phyloP scores from a whole-genome alignment of 2,329 filamentous ascomycete genomes.

The Pseudocercospora vitis region DNA sequence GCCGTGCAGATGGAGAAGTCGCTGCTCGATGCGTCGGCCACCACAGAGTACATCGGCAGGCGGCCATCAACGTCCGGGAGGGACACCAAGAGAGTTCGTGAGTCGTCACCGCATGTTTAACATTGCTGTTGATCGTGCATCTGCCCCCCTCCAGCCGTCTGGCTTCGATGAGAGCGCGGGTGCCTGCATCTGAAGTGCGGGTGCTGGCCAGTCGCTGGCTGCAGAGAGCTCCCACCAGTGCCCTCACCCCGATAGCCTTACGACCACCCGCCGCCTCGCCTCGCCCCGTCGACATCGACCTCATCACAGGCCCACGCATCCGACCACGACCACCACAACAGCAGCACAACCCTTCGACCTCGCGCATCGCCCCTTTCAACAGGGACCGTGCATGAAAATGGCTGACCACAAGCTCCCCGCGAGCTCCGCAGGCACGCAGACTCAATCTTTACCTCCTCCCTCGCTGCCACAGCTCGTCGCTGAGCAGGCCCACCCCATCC shows the following conservation, averaged over 20 bases:
- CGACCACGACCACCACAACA: neutral
- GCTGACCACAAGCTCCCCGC: constrained; percentile 30
- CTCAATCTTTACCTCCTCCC: constrained; percentile 91
- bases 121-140: neutral
- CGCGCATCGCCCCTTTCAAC: constrained; percentile 38
- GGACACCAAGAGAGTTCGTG: constrained; percentile 39
- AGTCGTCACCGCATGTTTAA: constrained; percentile 25
- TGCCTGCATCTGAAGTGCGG: neutral
- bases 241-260: constrained; percentile 11
- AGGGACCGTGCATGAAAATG: constrained; percentile 37
- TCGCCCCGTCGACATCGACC: neutral
- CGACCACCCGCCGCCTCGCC: neutral
- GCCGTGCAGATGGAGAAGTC: constrained; percentile 27
- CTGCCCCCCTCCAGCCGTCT: constrained; percentile 3
- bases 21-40: constrained; percentile 30
- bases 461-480: constrained; percentile 87
- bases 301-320: too few species aligned
- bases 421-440: constrained; percentile 46
- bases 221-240: neutral
- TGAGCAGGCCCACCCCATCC: constrained; percentile 84
- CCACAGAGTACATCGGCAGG: constrained; percentile 35
- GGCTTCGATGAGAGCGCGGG: neutral
- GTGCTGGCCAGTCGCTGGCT: neutral
- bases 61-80: constrained; percentile 35
- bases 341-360: neutral